Base-by-base conservation (phyloP, 768 basidiomycete genomes). In the Amanita exitialis region DNA sequence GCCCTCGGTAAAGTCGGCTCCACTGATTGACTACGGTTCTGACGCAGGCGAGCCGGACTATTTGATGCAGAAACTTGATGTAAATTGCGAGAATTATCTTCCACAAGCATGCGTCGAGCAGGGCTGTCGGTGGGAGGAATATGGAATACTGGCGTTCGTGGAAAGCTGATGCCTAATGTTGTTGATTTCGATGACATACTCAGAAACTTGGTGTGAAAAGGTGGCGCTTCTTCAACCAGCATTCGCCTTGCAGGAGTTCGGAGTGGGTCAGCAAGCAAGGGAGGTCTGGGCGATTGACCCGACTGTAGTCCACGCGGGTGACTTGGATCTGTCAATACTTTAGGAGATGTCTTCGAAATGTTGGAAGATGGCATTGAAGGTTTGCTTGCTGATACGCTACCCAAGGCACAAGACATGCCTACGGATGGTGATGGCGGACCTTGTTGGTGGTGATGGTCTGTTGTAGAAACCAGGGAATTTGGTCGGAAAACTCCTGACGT, bases 231-330 rank as follows among this genome's bases (percentile, higher is more conserved):
- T 35, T 71, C 64, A 5, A 85, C 71, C 13, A 77, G 76, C 44
- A 87, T 75, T 52, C 85, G 73, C 43, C 78, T 76, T 2, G 85
- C 83, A 36, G 85, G 85, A 3, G 83, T 81, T 38, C 74, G 74
- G 45, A 60, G 57, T 8, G 67, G 60, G 36, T 78, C 73, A 39
- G 58, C 50, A 47, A 61, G 65, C 51, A 65, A 58, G 43, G 58
- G 67, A 52, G 60, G 63, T 55, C 64, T 73, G 59, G 55, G 61
- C n/a, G 68, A 65, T 23, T 57, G 55, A 37, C 1, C 64, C 56
- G 20, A 59, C 60, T n/a, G 59, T 48, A 25, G 64, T 61, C 25
- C 51, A 53, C 46, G 34, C 6, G 53, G 39, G 53, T 63, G 63
- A 25, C 48, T 50, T 6, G 66, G 61, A 49, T 62, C 65, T 18